Percentiles rank a stretch among this genome's conserved stretches.
Evolutionary conservation across 164 flowering plant genomes (phyloP).

Genomic region (Warburgia ugandensis): DNA sequence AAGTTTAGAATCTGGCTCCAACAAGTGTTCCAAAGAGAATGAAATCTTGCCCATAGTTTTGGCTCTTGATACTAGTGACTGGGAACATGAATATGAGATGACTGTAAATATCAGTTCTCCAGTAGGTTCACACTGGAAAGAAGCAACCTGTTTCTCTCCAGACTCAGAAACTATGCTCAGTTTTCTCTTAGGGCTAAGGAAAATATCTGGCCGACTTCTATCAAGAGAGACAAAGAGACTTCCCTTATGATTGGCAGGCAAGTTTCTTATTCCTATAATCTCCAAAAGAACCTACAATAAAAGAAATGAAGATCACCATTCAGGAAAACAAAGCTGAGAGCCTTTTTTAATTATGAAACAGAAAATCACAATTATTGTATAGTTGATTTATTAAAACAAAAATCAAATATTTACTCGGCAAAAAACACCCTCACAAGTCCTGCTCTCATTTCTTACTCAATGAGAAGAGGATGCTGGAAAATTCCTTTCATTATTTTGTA

Average conservation of each 20-base stretch:
- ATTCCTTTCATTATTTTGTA: no score
- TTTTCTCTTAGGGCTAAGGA: slow-evolving; percentile 45
- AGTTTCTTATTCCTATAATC: slow-evolving; percentile 54
- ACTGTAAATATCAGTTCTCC: slow-evolving; percentile 73
- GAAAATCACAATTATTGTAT: background rate
- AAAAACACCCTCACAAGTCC: background rate
- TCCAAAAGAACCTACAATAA: slow-evolving; percentile 60
- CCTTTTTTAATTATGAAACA: background rate
- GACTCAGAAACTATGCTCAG: slow-evolving; percentile 54
- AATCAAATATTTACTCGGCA: background rate
- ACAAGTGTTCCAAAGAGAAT: slow-evolving; percentile 44
- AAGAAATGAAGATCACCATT: slow-evolving; percentile 2
- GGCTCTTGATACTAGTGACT: slow-evolving; percentile 26
- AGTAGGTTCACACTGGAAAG: slow-evolving; percentile 68
- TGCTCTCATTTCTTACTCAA: no score
- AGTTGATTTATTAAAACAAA: background rate
- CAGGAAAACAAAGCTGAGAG: background rate
- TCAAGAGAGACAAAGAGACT: slow-evolving; percentile 45
- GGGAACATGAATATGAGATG: slow-evolving; percentile 33
- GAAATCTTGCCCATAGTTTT: slow-evolving; percentile 52
- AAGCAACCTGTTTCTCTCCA: slow-evolving; percentile 58
- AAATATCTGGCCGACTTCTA: slow-evolving; percentile 61
- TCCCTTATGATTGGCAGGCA: slow-evolving; percentile 62
- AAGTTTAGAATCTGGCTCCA: slow-evolving; percentile 38
- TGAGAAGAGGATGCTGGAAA: no score